Evolutionary conservation across 805 yeast genomes (phyloP).

Genomic region (Candida andamanensis): DNA sequence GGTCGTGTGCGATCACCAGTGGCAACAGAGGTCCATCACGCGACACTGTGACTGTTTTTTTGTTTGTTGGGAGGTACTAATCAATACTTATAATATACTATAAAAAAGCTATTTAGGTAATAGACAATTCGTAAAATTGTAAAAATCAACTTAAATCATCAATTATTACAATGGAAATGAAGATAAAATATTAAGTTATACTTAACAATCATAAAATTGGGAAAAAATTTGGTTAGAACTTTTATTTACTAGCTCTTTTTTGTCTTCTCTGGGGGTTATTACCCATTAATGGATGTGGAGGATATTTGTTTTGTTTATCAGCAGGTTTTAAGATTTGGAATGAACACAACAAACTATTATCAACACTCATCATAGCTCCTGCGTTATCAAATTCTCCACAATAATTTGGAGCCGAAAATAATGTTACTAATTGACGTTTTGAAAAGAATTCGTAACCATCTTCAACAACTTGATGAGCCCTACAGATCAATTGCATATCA

Average conservation of each 20-base stretch:
- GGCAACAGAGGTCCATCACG: conserved; percentile 3
- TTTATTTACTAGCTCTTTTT: conserved; percentile 45
- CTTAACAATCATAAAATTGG: not conserved
- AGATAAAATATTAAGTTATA: conserved; percentile 1
- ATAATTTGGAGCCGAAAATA: conserved; percentile 95
- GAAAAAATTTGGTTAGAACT: not conserved
- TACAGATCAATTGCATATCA: conserved; percentile 95
- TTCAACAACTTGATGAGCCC: conserved; percentile 99
- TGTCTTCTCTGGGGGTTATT: conserved; percentile 53
- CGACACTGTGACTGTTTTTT: conserved; percentile 10
- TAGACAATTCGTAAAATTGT: no score
- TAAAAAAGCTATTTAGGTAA: no score
- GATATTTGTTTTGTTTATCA: conserved; percentile 79
- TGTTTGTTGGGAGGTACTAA: not conserved
- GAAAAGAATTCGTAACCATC: conserved; percentile 98
- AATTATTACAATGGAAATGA: not conserved
- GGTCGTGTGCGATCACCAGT: conserved; percentile 4
- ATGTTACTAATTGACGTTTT: conserved; percentile 91
- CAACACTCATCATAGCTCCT: conserved; percentile 99
- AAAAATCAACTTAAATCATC: no score
- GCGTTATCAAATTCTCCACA: conserved; percentile 99
- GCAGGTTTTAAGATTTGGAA: conserved; percentile 97
- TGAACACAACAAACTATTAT: conserved; percentile 91
- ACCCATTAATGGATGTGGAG: conserved; percentile 29
- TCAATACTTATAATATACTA: conserved; percentile 1